phyloP scores from a whole-genome alignment of 169 alveolate genomes.

The Eimeria praecox region DNA sequence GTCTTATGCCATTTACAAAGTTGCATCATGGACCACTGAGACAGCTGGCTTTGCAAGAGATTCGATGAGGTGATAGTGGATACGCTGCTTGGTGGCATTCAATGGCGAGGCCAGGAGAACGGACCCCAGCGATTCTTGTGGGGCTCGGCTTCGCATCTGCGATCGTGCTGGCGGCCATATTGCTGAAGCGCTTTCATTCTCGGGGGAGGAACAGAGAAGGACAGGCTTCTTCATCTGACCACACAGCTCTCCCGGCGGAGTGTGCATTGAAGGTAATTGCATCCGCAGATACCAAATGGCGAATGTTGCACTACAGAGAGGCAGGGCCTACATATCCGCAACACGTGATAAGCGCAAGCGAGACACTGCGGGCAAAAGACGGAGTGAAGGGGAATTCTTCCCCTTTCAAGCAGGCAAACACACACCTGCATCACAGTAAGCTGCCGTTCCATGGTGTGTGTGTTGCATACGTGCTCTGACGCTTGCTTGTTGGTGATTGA shows the following conservation, averaged over 20 bases:
- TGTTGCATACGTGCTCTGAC: neutral
- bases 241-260: neutral
- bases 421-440: too few species aligned
- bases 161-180: neutral
- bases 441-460: neutral
- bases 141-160: slow-evolving; percentile 47
- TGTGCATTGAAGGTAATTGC: too few species aligned
- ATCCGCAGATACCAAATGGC: too few species aligned
- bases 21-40: neutral
- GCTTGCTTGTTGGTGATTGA: neutral
- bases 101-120: slow-evolving; percentile 62
- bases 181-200: neutral
- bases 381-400: neutral
- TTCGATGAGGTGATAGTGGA: neutral
- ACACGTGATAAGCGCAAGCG: neutral
- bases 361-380: neutral
- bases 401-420: neutral
- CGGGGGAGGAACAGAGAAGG: neutral
- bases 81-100: neutral
- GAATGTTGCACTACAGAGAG: neutral
- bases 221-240: neutral
- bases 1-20: neutral
- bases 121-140: slow-evolving; percentile 14
- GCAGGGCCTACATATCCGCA: neutral
- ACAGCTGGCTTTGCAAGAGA: neutral